These are phyloP conservation scores for Euphrasia arctica DNA, from an alignment of 305 asterid species.

Conservation along the genomic window DNA sequence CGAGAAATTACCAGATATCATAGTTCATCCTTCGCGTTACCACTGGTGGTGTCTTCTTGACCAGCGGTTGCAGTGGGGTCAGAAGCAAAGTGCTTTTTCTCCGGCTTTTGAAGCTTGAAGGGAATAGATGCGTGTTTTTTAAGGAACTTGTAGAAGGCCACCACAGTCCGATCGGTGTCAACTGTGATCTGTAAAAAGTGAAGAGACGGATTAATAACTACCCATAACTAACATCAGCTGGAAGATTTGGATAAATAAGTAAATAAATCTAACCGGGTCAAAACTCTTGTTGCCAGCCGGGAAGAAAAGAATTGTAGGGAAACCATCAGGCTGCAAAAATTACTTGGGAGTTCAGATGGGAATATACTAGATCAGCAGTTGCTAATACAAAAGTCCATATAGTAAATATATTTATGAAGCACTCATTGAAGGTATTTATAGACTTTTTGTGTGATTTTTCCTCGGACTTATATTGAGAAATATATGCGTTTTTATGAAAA, in stretches of 20 bases:
- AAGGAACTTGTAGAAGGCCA: constrained; percentile 84
- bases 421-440: too few species aligned
- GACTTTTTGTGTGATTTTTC: too few species aligned
- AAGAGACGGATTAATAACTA: not conserved
- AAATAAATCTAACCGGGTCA: constrained; percentile 68
- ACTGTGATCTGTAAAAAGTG: constrained; percentile 51
- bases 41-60: constrained; percentile 33
- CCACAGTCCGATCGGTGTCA: constrained; percentile 88
- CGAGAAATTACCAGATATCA: constrained; percentile 27
- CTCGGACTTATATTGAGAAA: too few species aligned
- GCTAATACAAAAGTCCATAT: not conserved
- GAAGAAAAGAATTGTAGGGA: constrained; percentile 91
- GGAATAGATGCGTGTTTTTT: constrained; percentile 87
- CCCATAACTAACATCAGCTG: constrained; percentile 1
- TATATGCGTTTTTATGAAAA: not conserved
- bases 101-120: constrained; percentile 76
- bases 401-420: not conserved
- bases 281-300: constrained; percentile 98
- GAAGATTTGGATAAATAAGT: constrained; percentile 13
- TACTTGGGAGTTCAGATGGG: too few species aligned
- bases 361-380: too few species aligned
- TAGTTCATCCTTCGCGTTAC: constrained; percentile 66
- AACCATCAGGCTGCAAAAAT: constrained; percentile 73
- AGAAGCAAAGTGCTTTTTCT: constrained; percentile 28
- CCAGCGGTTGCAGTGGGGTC: constrained; percentile 19